Evolutionary conservation across 2,329 filamentous ascomycete species (phyloP).

Genomic region (Knoxdaviesia proteae): DNA sequence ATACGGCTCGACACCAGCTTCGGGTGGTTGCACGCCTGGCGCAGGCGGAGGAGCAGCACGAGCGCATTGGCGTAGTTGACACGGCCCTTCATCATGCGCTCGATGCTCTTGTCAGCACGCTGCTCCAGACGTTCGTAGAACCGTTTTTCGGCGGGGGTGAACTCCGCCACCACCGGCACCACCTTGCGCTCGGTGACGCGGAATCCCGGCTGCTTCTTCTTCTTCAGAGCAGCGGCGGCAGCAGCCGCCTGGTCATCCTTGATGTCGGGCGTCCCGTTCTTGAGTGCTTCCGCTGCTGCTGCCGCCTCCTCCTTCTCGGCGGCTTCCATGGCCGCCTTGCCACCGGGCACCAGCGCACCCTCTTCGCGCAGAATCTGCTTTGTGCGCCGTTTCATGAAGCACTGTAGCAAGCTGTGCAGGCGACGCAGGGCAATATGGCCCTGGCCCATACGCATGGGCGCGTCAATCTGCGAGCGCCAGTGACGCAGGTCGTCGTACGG

Average conservation of each 20-base stretch:
- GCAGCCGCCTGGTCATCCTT: too few relatives aligned
- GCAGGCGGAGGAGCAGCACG: constrained; percentile 70
- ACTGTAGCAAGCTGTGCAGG: constrained; percentile 65
- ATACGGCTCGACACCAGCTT: constrained; percentile 71
- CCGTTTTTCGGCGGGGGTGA: constrained; percentile 57
- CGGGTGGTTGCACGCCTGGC: constrained; percentile 90
- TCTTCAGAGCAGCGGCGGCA: constrained; percentile 14
- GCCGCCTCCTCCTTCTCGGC: constrained; percentile 11
- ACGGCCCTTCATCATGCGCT: constrained; percentile 70
- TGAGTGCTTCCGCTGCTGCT: constrained; percentile 4
- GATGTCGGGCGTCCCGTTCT: constrained; percentile 13
- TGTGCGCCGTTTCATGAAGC: constrained; percentile 96
- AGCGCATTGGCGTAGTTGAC: constrained; percentile 86
- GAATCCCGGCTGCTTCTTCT: constrained; percentile 35
- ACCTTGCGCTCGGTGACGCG: constrained; percentile 85
- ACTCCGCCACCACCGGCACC: constrained; percentile 55
- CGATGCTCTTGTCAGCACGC: constrained; percentile 68
- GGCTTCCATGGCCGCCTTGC: constrained; percentile 29
- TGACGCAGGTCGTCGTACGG: constrained; percentile 70
- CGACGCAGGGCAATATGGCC: constrained; percentile 77
- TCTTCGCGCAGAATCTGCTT: constrained; percentile 91
- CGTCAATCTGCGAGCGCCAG: constrained; percentile 84
- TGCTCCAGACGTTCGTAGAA: constrained; percentile 75
- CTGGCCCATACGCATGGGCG: constrained; percentile 72
- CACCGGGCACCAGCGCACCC: constrained; percentile 58